Evolutionary conservation across 306 rosid genomes (phyloP).

Genomic region (Calophaca sinica): DNA sequence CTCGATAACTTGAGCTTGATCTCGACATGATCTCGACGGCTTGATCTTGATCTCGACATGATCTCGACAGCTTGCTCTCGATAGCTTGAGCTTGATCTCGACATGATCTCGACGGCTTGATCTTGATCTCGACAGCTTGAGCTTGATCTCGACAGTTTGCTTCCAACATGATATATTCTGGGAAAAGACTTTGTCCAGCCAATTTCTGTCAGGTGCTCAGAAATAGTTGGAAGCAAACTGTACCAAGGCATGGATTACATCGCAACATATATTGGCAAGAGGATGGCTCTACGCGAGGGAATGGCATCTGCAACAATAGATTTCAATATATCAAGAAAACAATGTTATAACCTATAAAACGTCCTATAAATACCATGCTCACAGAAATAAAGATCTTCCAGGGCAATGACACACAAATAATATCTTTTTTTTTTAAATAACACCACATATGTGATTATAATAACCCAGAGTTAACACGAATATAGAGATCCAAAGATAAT

Average conservation of each 20-base stretch:
- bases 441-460: too few relatives aligned
- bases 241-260: conserved; percentile 96
- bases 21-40: too few relatives aligned
- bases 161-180: conserved; percentile 68
- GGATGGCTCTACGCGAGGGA: conserved; percentile 80
- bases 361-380: background rate
- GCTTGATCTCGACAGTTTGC: too few relatives aligned
- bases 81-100: too few relatives aligned
- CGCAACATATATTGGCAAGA: conserved; percentile 80
- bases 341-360: background rate
- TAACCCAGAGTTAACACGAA: too few relatives aligned
- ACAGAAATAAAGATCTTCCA: conserved; percentile 13
- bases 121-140: too few relatives aligned
- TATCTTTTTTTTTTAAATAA: too few relatives aligned
- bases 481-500: too few relatives aligned
- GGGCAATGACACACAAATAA: conserved; percentile 17
- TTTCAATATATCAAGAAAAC: conserved; percentile 38
- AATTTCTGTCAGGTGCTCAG: conserved; percentile 79
- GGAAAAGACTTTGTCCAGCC: conserved; percentile 85
- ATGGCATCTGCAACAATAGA: conserved; percentile 71
- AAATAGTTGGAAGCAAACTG: conserved; percentile 70
- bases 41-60: too few relatives aligned
- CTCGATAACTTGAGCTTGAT: too few relatives aligned
- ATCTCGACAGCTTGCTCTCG: too few relatives aligned
- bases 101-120: too few relatives aligned